Evolutionary conservation across 148 eudicot genomes (phyloP).

Genomic region (Vaccinium corymbosum): DNA sequence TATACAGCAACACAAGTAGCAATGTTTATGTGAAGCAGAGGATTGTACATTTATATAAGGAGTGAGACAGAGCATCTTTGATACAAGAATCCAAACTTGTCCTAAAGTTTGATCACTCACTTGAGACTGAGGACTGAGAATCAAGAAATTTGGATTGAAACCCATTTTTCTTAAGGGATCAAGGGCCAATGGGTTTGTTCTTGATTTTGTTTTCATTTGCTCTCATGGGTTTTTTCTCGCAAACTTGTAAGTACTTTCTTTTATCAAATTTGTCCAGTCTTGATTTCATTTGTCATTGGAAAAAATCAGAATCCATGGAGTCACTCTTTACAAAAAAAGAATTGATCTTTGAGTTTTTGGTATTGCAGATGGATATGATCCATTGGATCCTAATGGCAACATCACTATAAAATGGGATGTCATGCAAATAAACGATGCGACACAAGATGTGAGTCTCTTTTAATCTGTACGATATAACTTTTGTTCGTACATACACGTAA

Average conservation of each 20-base stretch:
- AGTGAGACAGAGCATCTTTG: neutral
- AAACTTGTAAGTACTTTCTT: conserved; percentile 28
- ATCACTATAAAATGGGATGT: conserved; percentile 84
- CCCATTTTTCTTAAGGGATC: conserved; percentile 20
- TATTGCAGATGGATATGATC: conserved; percentile 73
- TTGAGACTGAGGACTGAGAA: neutral
- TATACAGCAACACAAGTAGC: neutral
- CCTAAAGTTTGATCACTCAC: neutral
- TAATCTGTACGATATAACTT: neutral
- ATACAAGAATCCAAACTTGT: neutral
- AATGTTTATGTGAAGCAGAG: neutral
- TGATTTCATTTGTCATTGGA: no score
- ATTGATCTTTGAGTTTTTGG: neutral
- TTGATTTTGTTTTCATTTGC: conserved; percentile 15
- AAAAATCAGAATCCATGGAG: neutral
- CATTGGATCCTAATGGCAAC: conserved; percentile 72
- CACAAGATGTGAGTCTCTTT: conserved; percentile 43
- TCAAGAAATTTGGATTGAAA: conserved; percentile 11
- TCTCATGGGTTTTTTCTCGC: conserved; percentile 15
- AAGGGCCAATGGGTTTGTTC: conserved; percentile 22
- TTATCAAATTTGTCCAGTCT: neutral
- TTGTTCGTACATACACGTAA: neutral
- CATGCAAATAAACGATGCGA: conserved; percentile 25
- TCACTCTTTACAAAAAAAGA: neutral
- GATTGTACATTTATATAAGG: neutral